phyloP scores from a whole-genome alignment of 2,329 filamentous ascomycete genomes.

The Xylogone sp. region DNA sequence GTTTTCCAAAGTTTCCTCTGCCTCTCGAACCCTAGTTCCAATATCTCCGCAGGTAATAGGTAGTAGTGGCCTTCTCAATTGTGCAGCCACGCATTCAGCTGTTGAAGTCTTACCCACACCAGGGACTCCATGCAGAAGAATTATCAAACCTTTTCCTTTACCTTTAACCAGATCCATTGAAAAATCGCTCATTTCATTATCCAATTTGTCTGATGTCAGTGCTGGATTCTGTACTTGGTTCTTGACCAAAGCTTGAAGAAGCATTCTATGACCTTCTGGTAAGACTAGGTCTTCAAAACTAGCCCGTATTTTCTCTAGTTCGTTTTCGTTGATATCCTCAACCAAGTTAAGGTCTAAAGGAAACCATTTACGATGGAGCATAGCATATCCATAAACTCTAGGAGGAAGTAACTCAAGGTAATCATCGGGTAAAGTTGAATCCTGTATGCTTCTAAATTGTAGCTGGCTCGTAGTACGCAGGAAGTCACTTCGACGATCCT shows the following conservation, averaged over 20 bases:
- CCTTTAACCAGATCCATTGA: constrained; percentile 6
- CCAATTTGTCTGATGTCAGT: no score
- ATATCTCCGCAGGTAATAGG: constrained; percentile 41
- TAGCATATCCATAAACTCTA: constrained; percentile 1
- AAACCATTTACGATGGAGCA: constrained; percentile 2
- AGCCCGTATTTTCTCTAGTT: background rate
- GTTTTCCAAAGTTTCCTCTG: constrained; percentile 40
- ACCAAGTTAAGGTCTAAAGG: background rate
- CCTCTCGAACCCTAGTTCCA: constrained; percentile 35
- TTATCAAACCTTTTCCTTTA: constrained; percentile 39
- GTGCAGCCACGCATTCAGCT: constrained; percentile 11
- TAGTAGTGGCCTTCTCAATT: constrained; percentile 10
- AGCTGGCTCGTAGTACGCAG: background rate
- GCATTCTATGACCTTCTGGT: background rate
- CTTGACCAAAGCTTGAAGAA: constrained; percentile 2
- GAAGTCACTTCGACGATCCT: background rate
- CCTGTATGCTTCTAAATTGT: background rate
- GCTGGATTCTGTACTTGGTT: background rate
- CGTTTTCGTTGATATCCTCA: background rate
- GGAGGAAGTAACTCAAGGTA: background rate
- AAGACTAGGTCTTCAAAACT: background rate
- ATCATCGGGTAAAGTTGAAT: background rate
- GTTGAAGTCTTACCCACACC: constrained; percentile 13
- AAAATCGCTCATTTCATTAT: background rate
- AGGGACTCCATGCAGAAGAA: constrained; percentile 31